Conservation (phyloP, 257 asterid species). For the Agastache rugosa region DNA sequence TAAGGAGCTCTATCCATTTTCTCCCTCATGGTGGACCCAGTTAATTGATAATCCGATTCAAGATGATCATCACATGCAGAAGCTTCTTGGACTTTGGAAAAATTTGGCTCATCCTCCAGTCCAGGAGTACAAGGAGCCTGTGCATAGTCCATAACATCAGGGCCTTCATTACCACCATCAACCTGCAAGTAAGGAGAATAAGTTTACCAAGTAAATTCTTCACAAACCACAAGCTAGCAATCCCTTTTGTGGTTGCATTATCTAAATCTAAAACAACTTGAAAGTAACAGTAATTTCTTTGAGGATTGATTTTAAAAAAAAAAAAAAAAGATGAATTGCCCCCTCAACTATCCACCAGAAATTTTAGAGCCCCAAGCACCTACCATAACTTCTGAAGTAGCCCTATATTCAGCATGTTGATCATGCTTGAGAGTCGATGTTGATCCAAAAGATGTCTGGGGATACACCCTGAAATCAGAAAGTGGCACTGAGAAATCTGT, state of each 20-base stretch:
- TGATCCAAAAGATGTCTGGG: slow-evolving; percentile 65
- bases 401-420: slow-evolving; percentile 54
- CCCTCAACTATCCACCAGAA: slow-evolving; percentile 30
- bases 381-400: slow-evolving; percentile 61
- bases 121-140: slow-evolving; percentile 96
- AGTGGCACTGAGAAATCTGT: slow-evolving; percentile 29
- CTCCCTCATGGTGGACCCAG: slow-evolving; percentile 47
- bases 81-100: slow-evolving; percentile 75
- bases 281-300: neutral
- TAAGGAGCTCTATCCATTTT: slow-evolving; percentile 42
- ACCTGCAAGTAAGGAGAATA: slow-evolving; percentile 48
- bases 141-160: slow-evolving; percentile 71
- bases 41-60: slow-evolving; percentile 66
- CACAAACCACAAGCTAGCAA: neutral
- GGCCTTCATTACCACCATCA: slow-evolving; percentile 54
- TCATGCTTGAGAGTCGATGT: slow-evolving; percentile 60
- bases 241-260: neutral
- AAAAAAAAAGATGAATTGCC: neutral
- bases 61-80: slow-evolving; percentile 87
- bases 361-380: slow-evolving; percentile 34
- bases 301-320: neutral
- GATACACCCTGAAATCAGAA: slow-evolving; percentile 65
- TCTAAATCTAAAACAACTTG: slow-evolving; percentile 16
- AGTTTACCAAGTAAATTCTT: slow-evolving; percentile 30
- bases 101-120: slow-evolving; percentile 74